Base-by-base conservation (phyloP, 257 asterid species). In the Penstemon barbatus region DNA sequence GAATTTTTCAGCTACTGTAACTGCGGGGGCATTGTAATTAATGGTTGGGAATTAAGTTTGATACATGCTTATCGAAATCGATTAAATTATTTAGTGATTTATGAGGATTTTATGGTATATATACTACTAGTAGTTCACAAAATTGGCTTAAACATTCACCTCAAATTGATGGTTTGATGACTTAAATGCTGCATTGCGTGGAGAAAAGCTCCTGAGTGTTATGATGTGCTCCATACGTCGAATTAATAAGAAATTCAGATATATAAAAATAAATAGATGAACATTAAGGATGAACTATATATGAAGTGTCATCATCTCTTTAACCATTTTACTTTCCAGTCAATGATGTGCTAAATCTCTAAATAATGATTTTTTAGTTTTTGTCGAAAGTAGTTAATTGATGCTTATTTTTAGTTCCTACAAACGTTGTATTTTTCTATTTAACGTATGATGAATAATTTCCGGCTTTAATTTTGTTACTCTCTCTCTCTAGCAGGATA, bases 401-500 rank as follows among this genome's bases (percentile, higher is more conserved):
- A 6, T 5, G 8, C 19, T 8, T 50, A 50, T 12, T 63, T 38
- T 13, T 25, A 25, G 33, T 12, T 56, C 39, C 37, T 8, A 50
- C 8, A 5, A 33, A 1, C 3, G 4, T 57, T 12, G 44, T 6
- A 15, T 39, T 63, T 25, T n/a, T 56, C 7, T 43, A 44, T 40
- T 61, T 45, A 57, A 25, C 33, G 49, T 25, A 6, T 36, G 44
- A 51, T 55, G 44, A 59, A 46, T 48, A 4, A 19, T 62, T 51
- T 33, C 12, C 57, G 15, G 39, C 2, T 56, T 61, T 19, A 58
- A 41, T 73, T 69, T 58, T 42, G 3, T 50, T 63, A 40, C 19
- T 61, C 45, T 60, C 41, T 6, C 40, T 73, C 58, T 78, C 59
- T 1, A 25, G 80, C 95, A 85, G 96, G 90, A 70, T 63, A 73